Percentiles rank a stretch among this genome's conserved stretches.
phyloP scores from a whole-genome alignment of 1,284 basidiomycete genomes.

The Ustilago tritici region DNA sequence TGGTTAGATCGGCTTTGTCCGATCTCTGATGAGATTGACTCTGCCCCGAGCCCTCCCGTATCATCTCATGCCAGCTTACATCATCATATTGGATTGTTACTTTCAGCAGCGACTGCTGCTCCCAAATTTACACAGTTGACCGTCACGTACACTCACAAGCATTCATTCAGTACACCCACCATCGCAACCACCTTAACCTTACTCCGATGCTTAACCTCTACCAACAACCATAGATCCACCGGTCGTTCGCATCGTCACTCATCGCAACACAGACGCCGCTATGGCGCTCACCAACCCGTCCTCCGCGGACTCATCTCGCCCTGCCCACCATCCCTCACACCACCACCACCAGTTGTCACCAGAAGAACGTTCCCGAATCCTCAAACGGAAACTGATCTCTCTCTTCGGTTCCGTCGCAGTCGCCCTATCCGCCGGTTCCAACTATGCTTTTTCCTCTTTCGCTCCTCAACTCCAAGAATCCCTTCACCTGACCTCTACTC shows the following conservation, averaged over 20 bases:
- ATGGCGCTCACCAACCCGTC: constrained; percentile 10
- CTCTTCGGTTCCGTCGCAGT: constrained; percentile 64
- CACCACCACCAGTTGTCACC: constrained; percentile 6
- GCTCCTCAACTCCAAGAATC: constrained; percentile 69
- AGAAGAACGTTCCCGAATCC: constrained; percentile 15
- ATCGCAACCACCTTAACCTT: too few species aligned
- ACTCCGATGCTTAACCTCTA: background rate
- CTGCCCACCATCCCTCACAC: background rate
- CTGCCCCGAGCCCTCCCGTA: too few species aligned
- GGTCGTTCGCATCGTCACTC: too few species aligned
- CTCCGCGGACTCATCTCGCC: background rate
- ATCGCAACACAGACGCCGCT: background rate
- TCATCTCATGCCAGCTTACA: too few species aligned
- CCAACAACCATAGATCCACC: background rate
- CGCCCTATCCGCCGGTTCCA: constrained; percentile 68
- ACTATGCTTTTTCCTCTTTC: constrained; percentile 68
- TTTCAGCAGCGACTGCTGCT: too few species aligned
- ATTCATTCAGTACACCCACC: too few species aligned
- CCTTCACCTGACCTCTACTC: constrained; percentile 67
- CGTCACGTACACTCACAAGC: too few species aligned
- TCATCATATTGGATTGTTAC: too few species aligned
- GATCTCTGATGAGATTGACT: too few species aligned
- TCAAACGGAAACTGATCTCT: constrained; percentile 53
- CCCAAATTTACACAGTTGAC: too few species aligned
- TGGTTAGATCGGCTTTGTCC: too few species aligned